Evolutionary conservation across 768 basidiomycete genomes (phyloP), one percentile per base, ranked within the genome.

Genomic region (Amanita thiersii): DNA sequence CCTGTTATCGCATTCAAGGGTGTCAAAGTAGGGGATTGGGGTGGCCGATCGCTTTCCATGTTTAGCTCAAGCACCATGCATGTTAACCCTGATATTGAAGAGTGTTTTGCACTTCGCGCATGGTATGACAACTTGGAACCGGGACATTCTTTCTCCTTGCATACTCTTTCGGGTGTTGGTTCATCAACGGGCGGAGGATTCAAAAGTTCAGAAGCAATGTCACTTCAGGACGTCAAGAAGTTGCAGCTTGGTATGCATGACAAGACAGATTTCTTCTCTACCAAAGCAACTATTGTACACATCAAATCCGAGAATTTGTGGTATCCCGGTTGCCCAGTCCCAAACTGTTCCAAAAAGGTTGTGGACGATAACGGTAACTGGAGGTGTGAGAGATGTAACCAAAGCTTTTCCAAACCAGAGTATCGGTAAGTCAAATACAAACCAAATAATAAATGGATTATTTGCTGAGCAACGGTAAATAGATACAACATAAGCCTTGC

Each of bases 1-100:
- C 78, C 88, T 6, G 80, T 98, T 21, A 73, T 93, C 49, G 94
- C 94, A 3, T 88, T 93, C 73, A 96, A 93, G 62, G 85, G 88
- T 17, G 88, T 90, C 49, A 89, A 84, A 58, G 87, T 98, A 29
- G 82, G 89, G 19, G 94, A 97, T 49, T 99, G 84, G 58, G 81
- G 83, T 53, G 88, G 89, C 11, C 79, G 91, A 39, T 85, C 76
- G 1, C 72, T 99, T 36, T 91, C 89, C 1, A 84, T 88, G 79
- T 66, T 79, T 49, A 82, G 79, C 55, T 76, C 80, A 3, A 86
- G 86, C 45, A 78, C 76, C 2, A 84, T 96, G 81, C 64, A 74
- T n/a, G 56, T 87, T 52, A 82, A 91, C 49, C 94, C 94, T 4
- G 89, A 97, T 50, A 85, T 93, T n/a, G 69, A 76, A n/a, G 88